Evolutionary conservation across 169 alveolate species (phyloP).

Genomic region (Cryptosporidium xiaoi): DNA sequence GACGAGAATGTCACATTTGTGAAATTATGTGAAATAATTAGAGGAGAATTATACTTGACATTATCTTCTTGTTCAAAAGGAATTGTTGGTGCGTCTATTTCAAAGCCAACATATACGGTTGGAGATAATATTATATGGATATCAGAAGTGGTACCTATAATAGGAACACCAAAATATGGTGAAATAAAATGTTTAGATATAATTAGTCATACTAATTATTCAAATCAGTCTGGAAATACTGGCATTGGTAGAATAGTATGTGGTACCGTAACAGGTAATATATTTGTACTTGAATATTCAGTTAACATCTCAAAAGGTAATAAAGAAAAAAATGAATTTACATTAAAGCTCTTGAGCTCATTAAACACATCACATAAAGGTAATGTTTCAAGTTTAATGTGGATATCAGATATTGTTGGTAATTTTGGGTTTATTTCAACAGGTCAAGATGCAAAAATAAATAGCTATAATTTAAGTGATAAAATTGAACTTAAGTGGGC

Average conservation of each 20-base stretch:
- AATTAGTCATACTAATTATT: not conserved
- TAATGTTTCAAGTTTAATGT: conserved; percentile 37
- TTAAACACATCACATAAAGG: conserved; percentile 42
- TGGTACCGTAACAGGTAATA: conserved; percentile 59
- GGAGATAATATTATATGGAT: not conserved
- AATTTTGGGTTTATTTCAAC: conserved; percentile 32
- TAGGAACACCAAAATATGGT: conserved; percentile 46
- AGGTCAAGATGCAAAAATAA: conserved; percentile 67
- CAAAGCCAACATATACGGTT: too few species aligned
- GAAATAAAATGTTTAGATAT: conserved; percentile 67
- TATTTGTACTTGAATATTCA: conserved; percentile 2
- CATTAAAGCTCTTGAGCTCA: not conserved
- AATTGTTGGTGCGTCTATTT: conserved; percentile 39
- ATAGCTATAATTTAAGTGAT: not conserved
- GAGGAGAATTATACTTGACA: conserved; percentile 1
- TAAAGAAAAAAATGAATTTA: not conserved
- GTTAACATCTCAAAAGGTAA: not conserved
- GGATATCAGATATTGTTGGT: conserved; percentile 5
- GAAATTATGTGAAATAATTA: not conserved
- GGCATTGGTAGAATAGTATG: conserved; percentile 20
- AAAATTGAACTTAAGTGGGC: conserved; percentile 23
- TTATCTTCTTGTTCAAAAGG: conserved; percentile 57
- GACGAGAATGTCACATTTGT: conserved; percentile 33
- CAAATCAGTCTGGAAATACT: not conserved
- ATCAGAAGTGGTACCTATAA: conserved; percentile 6